Evolutionary conservation across 148 eudicot species (phyloP), one percentile per base, ranked within the genome.

Genomic region (Nepenthes gracilis): DNA sequence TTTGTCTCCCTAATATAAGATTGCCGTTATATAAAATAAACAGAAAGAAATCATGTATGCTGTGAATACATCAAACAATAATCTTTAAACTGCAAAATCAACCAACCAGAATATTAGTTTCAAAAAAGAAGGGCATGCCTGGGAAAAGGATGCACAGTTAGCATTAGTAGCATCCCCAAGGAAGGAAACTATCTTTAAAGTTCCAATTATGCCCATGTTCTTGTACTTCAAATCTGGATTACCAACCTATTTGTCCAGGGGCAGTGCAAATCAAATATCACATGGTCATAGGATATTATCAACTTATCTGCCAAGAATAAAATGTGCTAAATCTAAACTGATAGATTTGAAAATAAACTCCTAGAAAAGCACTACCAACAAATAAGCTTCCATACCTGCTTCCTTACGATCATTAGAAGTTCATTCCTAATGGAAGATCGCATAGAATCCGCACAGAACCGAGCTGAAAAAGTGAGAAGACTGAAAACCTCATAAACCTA

Each of bases 151-250:
- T 1, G 71, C 59, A 15, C 52, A 35, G 49, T 65, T 61, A 36
- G 36, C 65, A 47, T 67, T 77, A 58, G 60, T 68, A 57, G 67
- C 64, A 67, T 72, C 74, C 45, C 80, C 84, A 75, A 79, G 69
- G 58, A 57, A 72, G 58, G 77, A 68, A 52, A 79, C 75, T 43
- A 83, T 61, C 70, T 83, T 79, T 40, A 79, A 57, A 2, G 78
- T 77, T 64, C 87, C 87, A 72, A 83, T 83, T 37, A 83, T 58
- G 55, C 87, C 87, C 87, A 83, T 83, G 64, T 63, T 71, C 67
- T 83, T 83, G 75, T 79, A 83, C 61, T 68, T 72, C 57, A 79
- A 61, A 59, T 83, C 84, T 64, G 87, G 76, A 66, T 74, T 79
- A 57, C 72, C 74, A 34, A 83, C 70, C 87, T 83, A 64, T n/a